Conservation (phyloP, 805 yeast species). For the Candida yuanshanica region DNA sequence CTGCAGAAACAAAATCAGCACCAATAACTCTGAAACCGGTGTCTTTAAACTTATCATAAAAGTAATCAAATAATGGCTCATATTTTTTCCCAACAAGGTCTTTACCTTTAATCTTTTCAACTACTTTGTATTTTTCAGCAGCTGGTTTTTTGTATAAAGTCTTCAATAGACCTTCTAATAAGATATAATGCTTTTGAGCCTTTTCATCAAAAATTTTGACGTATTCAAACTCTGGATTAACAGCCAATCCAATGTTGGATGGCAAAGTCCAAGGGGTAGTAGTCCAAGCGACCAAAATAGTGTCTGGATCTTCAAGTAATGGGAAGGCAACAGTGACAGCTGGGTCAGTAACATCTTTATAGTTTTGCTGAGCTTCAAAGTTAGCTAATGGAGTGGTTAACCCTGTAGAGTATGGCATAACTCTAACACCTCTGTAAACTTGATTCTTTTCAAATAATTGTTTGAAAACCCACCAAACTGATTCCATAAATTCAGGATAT, state of each 20-base stretch:
- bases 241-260: constrained; percentile 87
- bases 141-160: constrained; percentile 92
- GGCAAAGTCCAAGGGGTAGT: constrained; percentile 99
- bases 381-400: constrained; percentile 94
- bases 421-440: constrained; percentile 93
- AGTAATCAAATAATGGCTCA: constrained; percentile 79
- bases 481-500: constrained; percentile 95
- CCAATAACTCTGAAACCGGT: constrained; percentile 77
- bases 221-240: constrained; percentile 85
- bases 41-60: constrained; percentile 66
- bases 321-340: constrained; percentile 92
- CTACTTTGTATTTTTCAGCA: constrained; percentile 77
- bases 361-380: constrained; percentile 97
- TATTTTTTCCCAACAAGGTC: constrained; percentile 77
- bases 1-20: constrained; percentile 83
- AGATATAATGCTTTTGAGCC: constrained; percentile 70
- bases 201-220: constrained; percentile 90
- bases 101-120: constrained; percentile 74
- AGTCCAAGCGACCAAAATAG: constrained; percentile 94
- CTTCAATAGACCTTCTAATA: constrained; percentile 77
- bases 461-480: constrained; percentile 98
- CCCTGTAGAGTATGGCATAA: constrained; percentile 99
- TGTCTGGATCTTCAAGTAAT: constrained; percentile 70
- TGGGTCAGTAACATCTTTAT: constrained; percentile 96
- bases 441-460: constrained; percentile 77